These are phyloP conservation scores for Cryomyces antarcticus DNA, from an alignment of 495 filamentous ascomycete genomes.

Conservation along the genomic window DNA sequence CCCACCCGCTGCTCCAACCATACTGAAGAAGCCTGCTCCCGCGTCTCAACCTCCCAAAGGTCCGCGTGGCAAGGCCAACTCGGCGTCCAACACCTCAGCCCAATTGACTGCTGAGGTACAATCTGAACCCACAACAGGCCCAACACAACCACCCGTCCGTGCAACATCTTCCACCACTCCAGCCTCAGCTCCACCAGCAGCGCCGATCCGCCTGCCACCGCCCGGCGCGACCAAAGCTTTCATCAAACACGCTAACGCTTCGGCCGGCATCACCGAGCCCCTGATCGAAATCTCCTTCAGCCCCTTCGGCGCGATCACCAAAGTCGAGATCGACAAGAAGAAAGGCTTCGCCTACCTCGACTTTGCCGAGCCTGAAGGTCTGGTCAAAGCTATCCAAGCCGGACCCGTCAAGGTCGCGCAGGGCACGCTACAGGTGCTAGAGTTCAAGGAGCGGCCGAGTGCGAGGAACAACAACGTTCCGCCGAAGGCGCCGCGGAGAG, in stretches of 20 bases:
- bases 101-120: neutral
- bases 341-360: constrained; percentile 87
- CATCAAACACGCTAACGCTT: constrained; percentile 78
- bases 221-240: constrained; percentile 36
- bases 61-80: too few species aligned
- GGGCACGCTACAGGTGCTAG: constrained; percentile 68
- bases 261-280: constrained; percentile 72
- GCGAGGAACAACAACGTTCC: neutral
- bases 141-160: constrained; percentile 1
- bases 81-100: neutral
- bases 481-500: too few species aligned
- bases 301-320: constrained; percentile 45
- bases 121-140: neutral
- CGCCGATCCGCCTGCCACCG: constrained; percentile 4
- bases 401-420: constrained; percentile 65
- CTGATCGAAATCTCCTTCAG: constrained; percentile 51
- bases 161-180: constrained; percentile 18
- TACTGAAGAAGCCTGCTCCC: constrained; percentile 1
- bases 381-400: constrained; percentile 59
- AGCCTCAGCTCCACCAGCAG: constrained; percentile 8
- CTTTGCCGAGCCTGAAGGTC: constrained; percentile 46
- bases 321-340: constrained; percentile 76
- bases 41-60: too few species aligned
- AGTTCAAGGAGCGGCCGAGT: constrained; percentile 37
- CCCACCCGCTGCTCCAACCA: constrained; percentile 4